Percentiles rank a stretch among this genome's conserved stretches.
These are phyloP conservation scores for Thinopyrum elongatum DNA, from an alignment of 176 grass and related monocot species.

Conservation along the genomic window DNA sequence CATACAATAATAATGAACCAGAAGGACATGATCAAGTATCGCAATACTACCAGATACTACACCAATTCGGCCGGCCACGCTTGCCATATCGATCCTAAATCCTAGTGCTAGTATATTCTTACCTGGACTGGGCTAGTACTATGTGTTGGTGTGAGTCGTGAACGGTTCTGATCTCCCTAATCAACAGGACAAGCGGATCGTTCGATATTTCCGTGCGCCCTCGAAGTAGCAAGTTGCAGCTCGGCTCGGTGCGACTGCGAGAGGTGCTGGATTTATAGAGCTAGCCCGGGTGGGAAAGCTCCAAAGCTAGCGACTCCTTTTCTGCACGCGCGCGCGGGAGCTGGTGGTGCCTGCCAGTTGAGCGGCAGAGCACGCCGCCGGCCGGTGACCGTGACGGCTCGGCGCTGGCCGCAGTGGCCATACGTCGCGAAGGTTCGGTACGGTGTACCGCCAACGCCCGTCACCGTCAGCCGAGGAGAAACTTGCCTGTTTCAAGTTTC, in stretches of 20 bases:
- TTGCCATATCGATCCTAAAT: conserved; percentile 36
- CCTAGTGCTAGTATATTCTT: neutral
- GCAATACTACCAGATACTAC: conserved; percentile 53
- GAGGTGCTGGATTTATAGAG: conserved; percentile 33
- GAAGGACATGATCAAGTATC: conserved; percentile 22
- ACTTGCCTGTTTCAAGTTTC: neutral
- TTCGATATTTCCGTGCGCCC: neutral
- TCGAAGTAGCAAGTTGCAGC: neutral
- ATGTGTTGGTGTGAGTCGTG: neutral
- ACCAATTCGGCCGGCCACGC: conserved; percentile 37
- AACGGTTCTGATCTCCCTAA: neutral
- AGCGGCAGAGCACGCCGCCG: conserved; percentile 26
- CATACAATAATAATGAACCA: neutral
- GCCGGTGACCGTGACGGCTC: conserved; percentile 29
- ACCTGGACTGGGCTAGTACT: neutral
- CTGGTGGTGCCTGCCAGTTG: conserved; percentile 13
- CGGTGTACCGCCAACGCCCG: conserved; percentile 10
- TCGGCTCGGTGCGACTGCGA: neutral
- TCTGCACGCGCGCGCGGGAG: neutral
- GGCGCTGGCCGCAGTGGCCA: neutral
- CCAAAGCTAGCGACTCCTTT: neutral
- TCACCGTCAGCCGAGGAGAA: conserved; percentile 21
- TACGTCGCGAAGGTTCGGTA: conserved; percentile 27
- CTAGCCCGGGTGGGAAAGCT: neutral
- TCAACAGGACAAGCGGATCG: too few relatives aligned